Evolutionary conservation across 139 green algal species (phyloP).

Genomic region (Chlorella sp.): DNA sequence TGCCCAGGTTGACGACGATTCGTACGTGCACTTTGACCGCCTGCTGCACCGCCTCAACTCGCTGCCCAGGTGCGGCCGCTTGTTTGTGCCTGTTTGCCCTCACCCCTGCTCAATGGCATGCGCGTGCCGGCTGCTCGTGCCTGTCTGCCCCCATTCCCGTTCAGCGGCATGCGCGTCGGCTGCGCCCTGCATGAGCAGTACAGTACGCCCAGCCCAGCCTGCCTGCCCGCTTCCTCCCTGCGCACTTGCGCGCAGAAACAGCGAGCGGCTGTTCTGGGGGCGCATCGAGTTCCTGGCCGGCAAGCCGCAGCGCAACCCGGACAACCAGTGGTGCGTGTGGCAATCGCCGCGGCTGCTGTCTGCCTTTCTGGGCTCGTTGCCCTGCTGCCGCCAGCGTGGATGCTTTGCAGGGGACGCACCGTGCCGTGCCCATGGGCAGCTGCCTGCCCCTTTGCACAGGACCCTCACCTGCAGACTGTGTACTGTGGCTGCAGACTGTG

Average conservation of each 20-base stretch:
- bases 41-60: slow-evolving; percentile 27
- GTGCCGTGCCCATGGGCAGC: neutral
- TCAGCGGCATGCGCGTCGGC: neutral
- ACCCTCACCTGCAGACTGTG: neutral
- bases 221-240: too few relatives aligned
- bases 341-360: neutral
- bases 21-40: slow-evolving; percentile 38
- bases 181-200: too few relatives aligned
- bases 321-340: slow-evolving; percentile 19
- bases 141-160: neutral
- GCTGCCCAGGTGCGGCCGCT: neutral
- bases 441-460: neutral
- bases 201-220: too few relatives aligned
- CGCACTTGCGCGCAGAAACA: slow-evolving; percentile 4
- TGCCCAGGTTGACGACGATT: slow-evolving; percentile 59
- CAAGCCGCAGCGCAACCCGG: slow-evolving; percentile 10
- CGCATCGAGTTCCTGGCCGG: slow-evolving; percentile 41
- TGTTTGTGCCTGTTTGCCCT: too few relatives aligned
- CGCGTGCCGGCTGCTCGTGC: neutral
- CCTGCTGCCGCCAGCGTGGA: neutral
- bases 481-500: neutral
- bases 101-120: neutral
- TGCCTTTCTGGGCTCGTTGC: too few relatives aligned
- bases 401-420: too few relatives aligned
- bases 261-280: slow-evolving; percentile 36